Evolutionary conservation across 805 yeast genomes (phyloP).

Genomic region (Zygoascus tannicola): DNA sequence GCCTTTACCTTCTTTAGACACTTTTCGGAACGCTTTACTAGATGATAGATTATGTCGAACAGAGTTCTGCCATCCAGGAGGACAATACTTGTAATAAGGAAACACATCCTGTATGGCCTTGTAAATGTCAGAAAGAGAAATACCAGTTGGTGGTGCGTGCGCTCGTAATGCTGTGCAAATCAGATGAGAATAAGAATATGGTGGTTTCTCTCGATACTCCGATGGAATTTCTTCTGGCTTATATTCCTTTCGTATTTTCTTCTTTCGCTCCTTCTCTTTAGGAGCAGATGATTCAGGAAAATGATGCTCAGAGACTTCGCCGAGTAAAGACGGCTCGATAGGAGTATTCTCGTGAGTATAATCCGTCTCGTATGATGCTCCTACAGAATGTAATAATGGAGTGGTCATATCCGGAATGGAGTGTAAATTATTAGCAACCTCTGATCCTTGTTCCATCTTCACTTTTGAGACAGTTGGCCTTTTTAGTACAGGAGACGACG

Average conservation of each 20-base stretch:
- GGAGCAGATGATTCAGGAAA: neutral
- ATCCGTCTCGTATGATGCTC: neutral
- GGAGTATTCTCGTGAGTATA: constrained; percentile 1
- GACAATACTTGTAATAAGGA: constrained; percentile 88
- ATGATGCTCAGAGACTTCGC: constrained; percentile 1
- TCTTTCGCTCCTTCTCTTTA: constrained; percentile 28
- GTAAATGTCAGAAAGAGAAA: constrained; percentile 77
- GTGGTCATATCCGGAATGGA: neutral
- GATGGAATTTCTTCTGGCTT: constrained; percentile 80
- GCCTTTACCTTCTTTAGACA: constrained; percentile 82
- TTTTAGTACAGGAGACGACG: constrained; percentile 1
- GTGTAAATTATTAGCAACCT: neutral
- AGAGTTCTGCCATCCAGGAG: constrained; percentile 96
- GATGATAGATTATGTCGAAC: constrained; percentile 83
- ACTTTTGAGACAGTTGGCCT: neutral
- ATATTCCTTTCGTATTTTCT: constrained; percentile 47
- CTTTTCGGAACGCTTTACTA: constrained; percentile 75
- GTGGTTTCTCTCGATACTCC: constrained; percentile 77
- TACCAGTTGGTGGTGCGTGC: constrained; percentile 57
- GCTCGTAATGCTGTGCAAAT: constrained; percentile 71
- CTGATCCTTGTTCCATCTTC: neutral
- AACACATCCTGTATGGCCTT: constrained; percentile 77
- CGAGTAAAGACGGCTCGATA: neutral
- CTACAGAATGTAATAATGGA: neutral
- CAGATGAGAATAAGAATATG: constrained; percentile 67